Conservation (phyloP, 805 yeast species). For the Barnettozyma pratensis region DNA sequence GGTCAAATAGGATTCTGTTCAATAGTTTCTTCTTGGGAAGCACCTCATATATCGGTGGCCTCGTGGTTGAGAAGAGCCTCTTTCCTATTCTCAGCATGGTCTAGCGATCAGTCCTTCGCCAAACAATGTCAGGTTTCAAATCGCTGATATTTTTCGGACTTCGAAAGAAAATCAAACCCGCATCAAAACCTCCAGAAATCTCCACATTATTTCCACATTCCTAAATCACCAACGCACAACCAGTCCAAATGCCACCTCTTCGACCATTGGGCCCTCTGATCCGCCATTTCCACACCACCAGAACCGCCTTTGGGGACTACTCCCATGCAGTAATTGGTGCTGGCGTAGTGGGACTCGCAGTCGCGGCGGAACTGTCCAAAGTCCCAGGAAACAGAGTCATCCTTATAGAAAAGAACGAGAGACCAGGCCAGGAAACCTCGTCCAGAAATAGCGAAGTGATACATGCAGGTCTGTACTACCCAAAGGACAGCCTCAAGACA, state of each 20-base stretch:
- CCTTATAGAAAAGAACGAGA: conserved; percentile 61
- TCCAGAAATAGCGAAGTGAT: conserved; percentile 91
- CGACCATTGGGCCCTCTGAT: not conserved
- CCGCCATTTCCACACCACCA: conserved; percentile 14
- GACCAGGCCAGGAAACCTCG: conserved; percentile 75
- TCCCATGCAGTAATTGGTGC: conserved; percentile 78
- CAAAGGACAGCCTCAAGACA: conserved; percentile 60
- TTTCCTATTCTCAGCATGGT: conserved; percentile 1
- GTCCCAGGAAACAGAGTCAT: conserved; percentile 46
- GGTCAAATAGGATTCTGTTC: conserved; percentile 59
- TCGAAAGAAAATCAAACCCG: not conserved
- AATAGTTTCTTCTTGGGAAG: conserved; percentile 57
- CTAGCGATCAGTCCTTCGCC: not conserved
- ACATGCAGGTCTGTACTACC: conserved; percentile 87
- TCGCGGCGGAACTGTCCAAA: conserved; percentile 62
- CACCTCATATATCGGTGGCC: conserved; percentile 38
- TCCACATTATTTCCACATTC: not conserved
- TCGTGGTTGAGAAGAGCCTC: conserved; percentile 14
- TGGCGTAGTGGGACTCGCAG: conserved; percentile 79
- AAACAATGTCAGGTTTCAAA: no score
- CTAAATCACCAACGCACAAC: no score
- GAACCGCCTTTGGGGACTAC: conserved; percentile 36
- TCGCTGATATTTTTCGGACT: not conserved
- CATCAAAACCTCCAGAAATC: not conserved
- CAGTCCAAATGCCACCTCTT: not conserved